Evolutionary conservation across 1,139 yeast genomes (phyloP), one percentile per base, ranked within the genome.

Genomic region (Pichia sp.): DNA sequence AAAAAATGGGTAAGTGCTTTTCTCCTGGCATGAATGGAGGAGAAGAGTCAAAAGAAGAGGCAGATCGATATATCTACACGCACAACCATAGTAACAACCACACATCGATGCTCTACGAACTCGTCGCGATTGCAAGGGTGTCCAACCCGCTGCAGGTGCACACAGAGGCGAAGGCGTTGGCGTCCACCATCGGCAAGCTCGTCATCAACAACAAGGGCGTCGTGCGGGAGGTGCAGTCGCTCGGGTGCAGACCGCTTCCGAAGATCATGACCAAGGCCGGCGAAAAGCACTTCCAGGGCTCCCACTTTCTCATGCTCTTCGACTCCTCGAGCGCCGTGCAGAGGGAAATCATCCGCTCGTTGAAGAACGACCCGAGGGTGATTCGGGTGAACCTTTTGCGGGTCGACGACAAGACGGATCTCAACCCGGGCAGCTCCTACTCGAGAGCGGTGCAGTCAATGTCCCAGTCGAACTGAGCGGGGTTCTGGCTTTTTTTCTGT

Each of bases 121-220:
- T 91, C 48, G 79, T 90, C 57, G 96, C 96, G 48, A 86, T 90
- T 59, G 90, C 96, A 21, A 88, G 97, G 74, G 81, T 84, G 43
- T 70, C 82, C 25, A 80, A 82, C 59, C 83, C 85, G 2, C 64
- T 73, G 36, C 71, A 74, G 47, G 76, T 78, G 45, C 76, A 79
- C 51, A 70, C 74, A 46, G 95, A 87, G 62, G 93, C 93, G 10
- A 81, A 75, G 59, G 79, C 78, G 25, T 57, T 66, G 28, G 67
- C 68, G 1, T 57, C 64, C 19, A 87, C 95, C 6, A 78, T 90
- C 31, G 98, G 98, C 21, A 85, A 82, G 66, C 75, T 89, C 65
- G 81, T 93, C 44, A 79, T 93, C 56, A 81, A 84, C 58, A 90
- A 93, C 69, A 87, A 96, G 76, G 99, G 99, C 49, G 90, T 93